Evolutionary conservation across 2,329 filamentous ascomycete genomes (phyloP).

Genomic region (Westerdykella ornata): DNA sequence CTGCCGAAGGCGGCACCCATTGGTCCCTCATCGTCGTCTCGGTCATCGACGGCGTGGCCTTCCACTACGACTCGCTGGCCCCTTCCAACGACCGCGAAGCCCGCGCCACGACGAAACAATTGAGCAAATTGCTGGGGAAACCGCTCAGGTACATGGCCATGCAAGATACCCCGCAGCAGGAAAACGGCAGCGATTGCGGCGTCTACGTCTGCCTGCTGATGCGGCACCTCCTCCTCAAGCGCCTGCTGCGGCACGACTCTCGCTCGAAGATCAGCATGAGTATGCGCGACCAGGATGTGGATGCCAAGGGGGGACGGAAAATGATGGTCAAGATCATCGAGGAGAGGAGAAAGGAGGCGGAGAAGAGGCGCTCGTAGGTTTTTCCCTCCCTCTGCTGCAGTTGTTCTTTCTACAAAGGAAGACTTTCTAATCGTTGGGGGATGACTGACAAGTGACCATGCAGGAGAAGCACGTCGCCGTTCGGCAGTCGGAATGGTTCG

Average conservation of each 20-base stretch:
- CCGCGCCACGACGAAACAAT: slow-evolving; percentile 58
- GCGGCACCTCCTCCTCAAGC: slow-evolving; percentile 83
- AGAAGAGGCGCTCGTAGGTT: slow-evolving; percentile 72
- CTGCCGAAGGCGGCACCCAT: slow-evolving; percentile 84
- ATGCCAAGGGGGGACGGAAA: slow-evolving; percentile 72
- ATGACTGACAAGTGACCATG: slow-evolving; percentile 1
- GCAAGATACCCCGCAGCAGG: slow-evolving; percentile 79
- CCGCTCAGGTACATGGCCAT: slow-evolving; percentile 72
- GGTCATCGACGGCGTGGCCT: slow-evolving; percentile 80
- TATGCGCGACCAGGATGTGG: slow-evolving; percentile 75
- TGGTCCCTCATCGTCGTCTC: slow-evolving; percentile 92
- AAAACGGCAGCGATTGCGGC: slow-evolving; percentile 88
- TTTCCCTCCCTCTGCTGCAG: neutral
- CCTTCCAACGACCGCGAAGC: slow-evolving; percentile 72
- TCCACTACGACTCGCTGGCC: slow-evolving; percentile 89
- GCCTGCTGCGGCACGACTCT: slow-evolving; percentile 70
- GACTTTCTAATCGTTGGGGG: neutral
- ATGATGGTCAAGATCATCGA: slow-evolving; percentile 91
- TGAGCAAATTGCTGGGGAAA: slow-evolving; percentile 61
- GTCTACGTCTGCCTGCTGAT: slow-evolving; percentile 95
- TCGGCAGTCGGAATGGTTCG: slow-evolving; percentile 19
- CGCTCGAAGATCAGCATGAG: slow-evolving; percentile 91
- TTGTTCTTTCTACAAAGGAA: neutral
- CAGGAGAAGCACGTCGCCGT: slow-evolving; percentile 33
- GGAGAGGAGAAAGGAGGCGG: slow-evolving; percentile 76